A percentile compares a stretch with the other conserved stretches of the same genome.
Conservation (phyloP, 2,329 filamentous ascomycete genomes). For the Cladosporium sp. region DNA sequence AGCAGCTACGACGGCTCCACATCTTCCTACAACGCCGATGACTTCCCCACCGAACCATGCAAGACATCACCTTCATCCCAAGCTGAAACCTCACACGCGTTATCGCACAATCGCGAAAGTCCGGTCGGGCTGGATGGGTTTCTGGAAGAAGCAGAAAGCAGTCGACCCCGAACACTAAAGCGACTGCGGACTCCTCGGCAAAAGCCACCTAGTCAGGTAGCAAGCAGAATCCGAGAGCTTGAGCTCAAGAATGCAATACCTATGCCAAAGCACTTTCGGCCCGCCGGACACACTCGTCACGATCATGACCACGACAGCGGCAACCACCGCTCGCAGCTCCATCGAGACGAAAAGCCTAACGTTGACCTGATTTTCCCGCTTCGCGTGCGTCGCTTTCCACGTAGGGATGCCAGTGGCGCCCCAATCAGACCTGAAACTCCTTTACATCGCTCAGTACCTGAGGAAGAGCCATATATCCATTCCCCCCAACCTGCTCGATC, state of each 20-base stretch:
- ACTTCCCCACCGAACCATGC: not conserved
- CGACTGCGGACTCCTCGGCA: not conserved
- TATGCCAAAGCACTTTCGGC: constrained; percentile 12
- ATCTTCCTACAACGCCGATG: not conserved
- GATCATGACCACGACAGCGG: constrained; percentile 4
- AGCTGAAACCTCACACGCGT: not conserved
- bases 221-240: constrained; percentile 3
- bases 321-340: not conserved
- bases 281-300: constrained; percentile 8
- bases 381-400: constrained; percentile 30
- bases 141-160: constrained; percentile 11
- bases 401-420: constrained; percentile 26
- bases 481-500: constrained; percentile 24
- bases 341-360: not conserved
- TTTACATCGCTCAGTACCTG: constrained; percentile 26
- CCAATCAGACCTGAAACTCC: constrained; percentile 30
- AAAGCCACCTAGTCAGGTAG: not conserved
- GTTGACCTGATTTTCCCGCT: constrained; percentile 31
- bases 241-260: constrained; percentile 10
- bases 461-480: constrained; percentile 26
- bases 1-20: not conserved
- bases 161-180: not conserved
- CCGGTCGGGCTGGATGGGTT: constrained; percentile 3
- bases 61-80: not conserved
- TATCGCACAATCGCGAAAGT: not conserved